phyloP scores from a whole-genome alignment of 352 stramenopile species.

The Globisporangium sylvaticum region DNA sequence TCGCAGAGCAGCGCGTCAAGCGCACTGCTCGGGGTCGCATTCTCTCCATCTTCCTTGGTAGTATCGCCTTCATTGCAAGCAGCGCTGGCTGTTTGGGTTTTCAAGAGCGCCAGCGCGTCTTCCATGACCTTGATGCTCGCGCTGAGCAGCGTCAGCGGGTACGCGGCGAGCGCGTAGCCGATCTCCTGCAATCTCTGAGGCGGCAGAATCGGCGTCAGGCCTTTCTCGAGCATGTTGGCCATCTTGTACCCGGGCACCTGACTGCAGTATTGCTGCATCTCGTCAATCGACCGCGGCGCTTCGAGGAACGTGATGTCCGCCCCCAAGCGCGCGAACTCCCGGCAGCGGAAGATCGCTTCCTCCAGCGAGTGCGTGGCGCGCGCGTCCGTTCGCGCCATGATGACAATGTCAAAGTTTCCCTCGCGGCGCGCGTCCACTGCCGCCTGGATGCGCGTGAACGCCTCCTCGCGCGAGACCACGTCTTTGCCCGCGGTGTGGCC shows the following conservation, averaged over 20 bases:
- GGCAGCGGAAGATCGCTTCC: slow-evolving; percentile 90
- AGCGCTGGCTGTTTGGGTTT: slow-evolving; percentile 35
- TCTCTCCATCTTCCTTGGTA: slow-evolving; percentile 22
- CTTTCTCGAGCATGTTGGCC: slow-evolving; percentile 83
- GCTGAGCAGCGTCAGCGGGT: slow-evolving; percentile 92
- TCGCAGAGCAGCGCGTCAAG: slow-evolving; percentile 33
- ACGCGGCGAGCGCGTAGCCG: slow-evolving; percentile 91
- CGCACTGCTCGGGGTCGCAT: slow-evolving; percentile 31
- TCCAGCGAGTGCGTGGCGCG: slow-evolving; percentile 86
- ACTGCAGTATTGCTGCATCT: slow-evolving; percentile 91
- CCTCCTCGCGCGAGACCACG: slow-evolving; percentile 84
- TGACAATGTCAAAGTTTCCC: slow-evolving; percentile 89
- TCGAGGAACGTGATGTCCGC: slow-evolving; percentile 96
- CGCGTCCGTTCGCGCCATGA: slow-evolving; percentile 93
- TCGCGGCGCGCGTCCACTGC: slow-evolving; percentile 87
- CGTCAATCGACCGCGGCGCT: slow-evolving; percentile 82
- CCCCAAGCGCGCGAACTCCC: slow-evolving; percentile 87
- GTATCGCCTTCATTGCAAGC: not conserved
- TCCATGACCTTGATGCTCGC: slow-evolving; percentile 93
- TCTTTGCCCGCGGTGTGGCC: slow-evolving; percentile 90
- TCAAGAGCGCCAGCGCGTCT: slow-evolving; percentile 78
- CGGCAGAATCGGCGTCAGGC: slow-evolving; percentile 88
- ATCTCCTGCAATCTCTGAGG: slow-evolving; percentile 84
- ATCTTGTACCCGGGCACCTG: slow-evolving; percentile 90
- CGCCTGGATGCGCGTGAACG: slow-evolving; percentile 78